These are phyloP conservation scores for Cladosporium oxysporum DNA, from an alignment of 2,329 filamentous ascomycete species.

Conservation along the genomic window DNA sequence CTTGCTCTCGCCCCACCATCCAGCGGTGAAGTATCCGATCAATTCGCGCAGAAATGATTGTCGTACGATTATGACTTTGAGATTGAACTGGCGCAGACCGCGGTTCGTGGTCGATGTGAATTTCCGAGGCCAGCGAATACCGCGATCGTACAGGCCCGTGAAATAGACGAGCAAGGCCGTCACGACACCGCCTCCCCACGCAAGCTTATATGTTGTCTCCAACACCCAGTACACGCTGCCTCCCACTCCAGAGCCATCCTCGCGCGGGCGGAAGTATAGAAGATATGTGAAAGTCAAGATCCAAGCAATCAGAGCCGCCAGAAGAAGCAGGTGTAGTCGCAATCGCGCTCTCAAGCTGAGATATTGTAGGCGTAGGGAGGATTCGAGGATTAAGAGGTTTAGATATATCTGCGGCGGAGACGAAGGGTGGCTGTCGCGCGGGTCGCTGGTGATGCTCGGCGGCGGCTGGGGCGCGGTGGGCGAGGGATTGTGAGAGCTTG, in stretches of 20 bases:
- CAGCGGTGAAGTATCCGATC: slow-evolving; percentile 51
- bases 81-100: slow-evolving; percentile 88
- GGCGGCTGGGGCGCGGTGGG: slow-evolving; percentile 39
- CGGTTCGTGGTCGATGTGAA: slow-evolving; percentile 90
- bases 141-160: slow-evolving; percentile 94
- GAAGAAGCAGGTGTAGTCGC: slow-evolving; percentile 90
- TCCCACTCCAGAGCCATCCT: slow-evolving; percentile 87
- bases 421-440: slow-evolving; percentile 79
- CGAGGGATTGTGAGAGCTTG: slow-evolving; percentile 33
- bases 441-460: slow-evolving; percentile 59
- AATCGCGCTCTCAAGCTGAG: slow-evolving; percentile 84
- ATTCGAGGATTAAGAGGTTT: slow-evolving; percentile 95
- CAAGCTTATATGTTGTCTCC: slow-evolving; percentile 86
- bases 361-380: slow-evolving; percentile 88
- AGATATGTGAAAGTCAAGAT: slow-evolving; percentile 82
- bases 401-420: slow-evolving; percentile 96
- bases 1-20: slow-evolving; percentile 36
- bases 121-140: slow-evolving; percentile 87
- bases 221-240: slow-evolving; percentile 96
- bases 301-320: slow-evolving; percentile 78
- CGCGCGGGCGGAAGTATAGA: slow-evolving; percentile 90
- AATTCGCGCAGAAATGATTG: slow-evolving; percentile 80
- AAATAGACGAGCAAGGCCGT: slow-evolving; percentile 87
- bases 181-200: slow-evolving; percentile 85
- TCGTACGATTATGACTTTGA: slow-evolving; percentile 88